Base-by-base conservation (phyloP, 768 basidiomycete species). In the Kwoniella sp. region DNA sequence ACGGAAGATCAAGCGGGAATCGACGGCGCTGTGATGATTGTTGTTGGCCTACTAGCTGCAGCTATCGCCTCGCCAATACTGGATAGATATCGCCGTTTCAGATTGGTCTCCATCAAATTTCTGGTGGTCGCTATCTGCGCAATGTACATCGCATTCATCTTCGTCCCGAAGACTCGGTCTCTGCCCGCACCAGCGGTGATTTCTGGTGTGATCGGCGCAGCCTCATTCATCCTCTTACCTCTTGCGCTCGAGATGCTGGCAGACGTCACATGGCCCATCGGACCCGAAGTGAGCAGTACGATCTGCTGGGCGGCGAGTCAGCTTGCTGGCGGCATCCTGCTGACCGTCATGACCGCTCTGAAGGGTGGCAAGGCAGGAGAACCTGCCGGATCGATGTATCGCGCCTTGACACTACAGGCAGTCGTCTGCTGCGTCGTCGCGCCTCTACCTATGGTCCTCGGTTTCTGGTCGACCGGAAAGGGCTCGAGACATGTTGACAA, bases 1-100 rank as follows among this genome's bases (percentile, higher is more conserved):
- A 55, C 40, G 1, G 60, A 62, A 55, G 54, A 62, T 53, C 50
- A 62, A 49, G 60, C 60, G n/a, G 60, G 60, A 17, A 54, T 62
- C 27, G 53, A 55, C 24, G 60, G 60, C 21, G 60, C 60, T 22
- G 36, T 62, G 12, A 37, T 62, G 37, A 62, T 62, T 21, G 52
- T 55, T 15, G 54, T 62, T 8, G 60, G 60, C 27, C 22, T 62
- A 36, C 15, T 62, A 10, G 52, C 60, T 7, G 52, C 60, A 9
- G 60, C 60, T 0, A 55, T 62, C 4, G 52, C 46, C 29, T 62
- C 60, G n/a, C 60, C 60, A 13, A 25, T 62, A 2, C 22, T 62
- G 27, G 60, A 62, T 44, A 26, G 60, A 15, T 61, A 53, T 27
- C 53, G 10, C 15, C 24, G 46, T 15, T 9, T 55, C 26, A 51